Percentiles rank a stretch among this genome's conserved stretches.
phyloP scores from a whole-genome alignment of 169 alveolate species.

The Eimeria acervulina region DNA sequence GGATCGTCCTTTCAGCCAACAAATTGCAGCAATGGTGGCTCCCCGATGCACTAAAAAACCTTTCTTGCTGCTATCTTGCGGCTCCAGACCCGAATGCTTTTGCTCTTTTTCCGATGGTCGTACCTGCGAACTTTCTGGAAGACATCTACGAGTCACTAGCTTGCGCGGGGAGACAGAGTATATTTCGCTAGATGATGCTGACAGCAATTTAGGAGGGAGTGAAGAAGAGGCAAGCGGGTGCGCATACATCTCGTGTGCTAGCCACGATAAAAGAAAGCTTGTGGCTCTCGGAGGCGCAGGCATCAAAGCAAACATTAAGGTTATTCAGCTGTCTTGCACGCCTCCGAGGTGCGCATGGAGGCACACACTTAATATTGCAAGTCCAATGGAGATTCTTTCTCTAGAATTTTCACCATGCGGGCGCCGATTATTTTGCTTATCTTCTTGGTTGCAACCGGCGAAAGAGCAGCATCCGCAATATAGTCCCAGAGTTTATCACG shows the following conservation, averaged over 20 bases:
- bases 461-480: not conserved
- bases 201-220: not conserved
- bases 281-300: conserved; percentile 63
- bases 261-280: conserved; percentile 15
- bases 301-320: conserved; percentile 3
- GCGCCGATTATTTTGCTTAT: conserved; percentile 56
- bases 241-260: conserved; percentile 26
- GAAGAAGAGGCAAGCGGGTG: not conserved
- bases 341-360: conserved; percentile 61
- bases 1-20: not conserved
- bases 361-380: not conserved
- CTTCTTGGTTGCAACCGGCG: not conserved
- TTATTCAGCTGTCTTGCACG: conserved; percentile 38
- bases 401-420: conserved; percentile 74
- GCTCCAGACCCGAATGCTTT: conserved; percentile 51
- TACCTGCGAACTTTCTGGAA: conserved; percentile 57
- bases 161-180: conserved; percentile 18
- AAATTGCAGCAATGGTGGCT: conserved; percentile 26
- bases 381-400: conserved; percentile 6
- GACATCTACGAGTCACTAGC: not conserved
- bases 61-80: conserved; percentile 57
- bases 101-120: conserved; percentile 65
- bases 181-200: not conserved
- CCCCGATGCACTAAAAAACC: not conserved
- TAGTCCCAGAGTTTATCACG: not conserved